Base-by-base conservation (phyloP, 306 rosid species). In the Pterocarpus santalinus region DNA sequence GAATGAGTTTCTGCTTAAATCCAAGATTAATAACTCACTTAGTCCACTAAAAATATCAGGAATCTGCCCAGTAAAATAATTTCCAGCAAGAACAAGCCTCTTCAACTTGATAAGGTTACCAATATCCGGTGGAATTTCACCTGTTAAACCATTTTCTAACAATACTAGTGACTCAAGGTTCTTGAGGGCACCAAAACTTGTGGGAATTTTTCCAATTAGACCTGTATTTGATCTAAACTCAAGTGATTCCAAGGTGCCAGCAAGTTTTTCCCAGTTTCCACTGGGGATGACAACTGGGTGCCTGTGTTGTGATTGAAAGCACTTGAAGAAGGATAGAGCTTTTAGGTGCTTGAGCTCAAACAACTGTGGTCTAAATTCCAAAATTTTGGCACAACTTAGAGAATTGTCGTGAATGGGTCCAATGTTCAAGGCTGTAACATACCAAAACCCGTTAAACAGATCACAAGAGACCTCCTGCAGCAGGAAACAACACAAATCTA, bases 401-500 rank as follows among this genome's bases (percentile, higher is more conserved):
- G 97, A 96, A 77, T 96, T 96, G 17, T 96, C 99, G 68, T 88
- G 94, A 75, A 91, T 16, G 1, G 97, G 92, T 84, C 99, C 99
- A 78, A 93, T 84, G 73, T 85, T 89, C 51, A 96, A 34, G n/a
- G 69, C 80, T 69, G 94, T 89, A 49, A 93, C 97, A 84, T 92
- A 89, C 99, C 99, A 96, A 57, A 88, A 63, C 67, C 97, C 99
- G 83, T 92, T 78, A 66, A 85, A 85, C 46, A 88, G 81, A 82
- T 96, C 99, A 88, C 99, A 96, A 35, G 98, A 89, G 12, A 96
- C 94, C 5, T 97, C 99, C 99, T 96, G 91, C 81, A 85, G 38
- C 36, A 60, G 44, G 85, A 87, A 69, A 60, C 41, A 39, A 30
- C 44, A 76, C 15, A 75, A 16, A 17, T 68, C 32, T 22, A 15